Percentiles rank a stretch among this genome's conserved stretches.
These are phyloP conservation scores for Balansia obtecta DNA, from an alignment of 2,329 filamentous ascomycete genomes.

Conservation along the genomic window DNA sequence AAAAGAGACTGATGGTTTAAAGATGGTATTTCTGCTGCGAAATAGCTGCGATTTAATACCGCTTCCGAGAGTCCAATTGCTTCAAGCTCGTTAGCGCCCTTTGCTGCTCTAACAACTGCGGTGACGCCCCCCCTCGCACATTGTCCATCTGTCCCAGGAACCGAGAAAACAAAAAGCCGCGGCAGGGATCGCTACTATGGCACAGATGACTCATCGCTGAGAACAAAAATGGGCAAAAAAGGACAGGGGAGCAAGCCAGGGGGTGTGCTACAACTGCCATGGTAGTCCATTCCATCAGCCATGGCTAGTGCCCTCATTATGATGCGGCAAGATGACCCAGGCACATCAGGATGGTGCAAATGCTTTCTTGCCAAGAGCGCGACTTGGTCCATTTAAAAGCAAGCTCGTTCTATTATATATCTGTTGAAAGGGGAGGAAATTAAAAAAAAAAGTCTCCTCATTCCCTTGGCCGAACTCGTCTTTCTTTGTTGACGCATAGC, in stretches of 20 bases:
- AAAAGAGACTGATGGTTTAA: not conserved
- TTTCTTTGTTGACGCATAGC: not conserved
- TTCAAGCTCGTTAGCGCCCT: not conserved
- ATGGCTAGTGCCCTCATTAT: conserved; percentile 2
- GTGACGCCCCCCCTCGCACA: not conserved
- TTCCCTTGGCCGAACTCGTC: not conserved
- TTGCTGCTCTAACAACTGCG: not conserved
- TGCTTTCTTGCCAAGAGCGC: not conserved
- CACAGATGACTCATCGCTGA: conserved; percentile 12
- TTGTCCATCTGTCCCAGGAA: not conserved
- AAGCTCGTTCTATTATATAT: too few species aligned
- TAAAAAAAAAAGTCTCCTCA: not conserved
- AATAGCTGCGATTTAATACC: not conserved
- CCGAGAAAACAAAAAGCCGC: not conserved
- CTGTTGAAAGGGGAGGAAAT: too few species aligned
- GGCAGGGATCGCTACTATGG: conserved; percentile 8
- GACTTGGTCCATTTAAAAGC: not conserved
- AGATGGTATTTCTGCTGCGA: not conserved
- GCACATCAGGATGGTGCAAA: not conserved
- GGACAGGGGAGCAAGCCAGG: not conserved
- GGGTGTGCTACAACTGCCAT: conserved; percentile 4
- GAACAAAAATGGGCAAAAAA: conserved; percentile 8
- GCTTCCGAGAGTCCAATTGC: not conserved
- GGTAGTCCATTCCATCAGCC: conserved; percentile 9
- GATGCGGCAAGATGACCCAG: too few species aligned